Conservation (phyloP, 1,284 basidiomycete species). For the Pseudozyma tsukubaensis region DNA sequence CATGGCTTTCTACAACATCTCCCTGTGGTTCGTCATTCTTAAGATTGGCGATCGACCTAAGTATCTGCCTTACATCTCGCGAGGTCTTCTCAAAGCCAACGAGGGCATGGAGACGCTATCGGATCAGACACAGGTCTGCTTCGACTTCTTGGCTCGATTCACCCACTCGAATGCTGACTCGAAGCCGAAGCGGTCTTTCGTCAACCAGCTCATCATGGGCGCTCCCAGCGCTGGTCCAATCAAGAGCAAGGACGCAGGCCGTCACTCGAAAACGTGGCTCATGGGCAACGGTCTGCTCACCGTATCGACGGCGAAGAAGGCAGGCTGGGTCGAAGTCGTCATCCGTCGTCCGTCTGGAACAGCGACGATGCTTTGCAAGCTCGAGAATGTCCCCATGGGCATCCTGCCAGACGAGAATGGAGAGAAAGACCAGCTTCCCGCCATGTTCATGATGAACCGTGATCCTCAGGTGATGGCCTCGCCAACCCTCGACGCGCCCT, state of each 20-base stretch:
- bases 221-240: constrained; percentile 54
- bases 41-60: constrained; percentile 84
- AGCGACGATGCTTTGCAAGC: constrained; percentile 82
- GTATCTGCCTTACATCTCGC: constrained; percentile 87
- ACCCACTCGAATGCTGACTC: constrained; percentile 94
- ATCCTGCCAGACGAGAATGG: constrained; percentile 63
- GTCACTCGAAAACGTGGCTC: constrained; percentile 80
- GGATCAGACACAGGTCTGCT: constrained; percentile 93
- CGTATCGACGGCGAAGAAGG: constrained; percentile 78
- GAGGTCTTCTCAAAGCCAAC: constrained; percentile 88
- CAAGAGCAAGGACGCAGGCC: constrained; percentile 59
- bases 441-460: constrained; percentile 79
- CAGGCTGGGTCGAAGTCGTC: constrained; percentile 90
- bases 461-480: constrained; percentile 65
- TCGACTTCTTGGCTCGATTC: constrained; percentile 96
- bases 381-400: constrained; percentile 79
- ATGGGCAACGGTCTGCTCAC: constrained; percentile 88
- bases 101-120: constrained; percentile 81
- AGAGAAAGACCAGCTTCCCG: constrained; percentile 78
- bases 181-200: constrained; percentile 82
- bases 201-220: constrained; percentile 75
- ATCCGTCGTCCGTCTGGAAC: constrained; percentile 90
- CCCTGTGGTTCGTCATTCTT: constrained; percentile 93
- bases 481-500: constrained; percentile 38
- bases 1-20: constrained; percentile 91